These are phyloP conservation scores for Prototheca wickerhamii DNA, from an alignment of 163 green algal genomes.

Conservation along the genomic window DNA sequence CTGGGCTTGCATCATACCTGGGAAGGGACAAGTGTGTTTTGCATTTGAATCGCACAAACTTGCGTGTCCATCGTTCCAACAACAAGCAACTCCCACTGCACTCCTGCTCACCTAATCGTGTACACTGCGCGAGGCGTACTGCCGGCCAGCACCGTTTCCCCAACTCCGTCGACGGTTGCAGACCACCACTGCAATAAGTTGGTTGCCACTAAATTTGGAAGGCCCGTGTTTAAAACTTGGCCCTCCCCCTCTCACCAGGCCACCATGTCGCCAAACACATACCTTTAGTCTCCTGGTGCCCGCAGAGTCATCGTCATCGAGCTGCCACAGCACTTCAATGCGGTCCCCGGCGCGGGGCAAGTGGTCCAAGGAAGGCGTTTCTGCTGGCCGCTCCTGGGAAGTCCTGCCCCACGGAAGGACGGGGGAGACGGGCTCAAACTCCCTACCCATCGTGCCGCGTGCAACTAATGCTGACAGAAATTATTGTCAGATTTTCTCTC, in stretches of 20 bases:
- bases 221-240: too few relatives aligned
- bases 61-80: not conserved
- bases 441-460: too few relatives aligned
- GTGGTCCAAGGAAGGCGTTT: not conserved
- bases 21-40: not conserved
- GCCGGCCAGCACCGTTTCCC: not conserved
- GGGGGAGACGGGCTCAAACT: not conserved
- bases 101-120: not conserved
- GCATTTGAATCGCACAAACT: not conserved
- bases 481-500: too few relatives aligned
- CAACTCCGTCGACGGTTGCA: not conserved
- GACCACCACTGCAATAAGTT: slow-evolving; percentile 1
- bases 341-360: too few relatives aligned
- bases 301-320: not conserved
- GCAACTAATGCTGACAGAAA: too few relatives aligned
- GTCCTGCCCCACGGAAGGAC: not conserved
- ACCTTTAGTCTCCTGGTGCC: not conserved
- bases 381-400: not conserved
- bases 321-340: not conserved
- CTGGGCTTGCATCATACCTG: not conserved
- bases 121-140: not conserved
- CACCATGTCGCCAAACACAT: not conserved
- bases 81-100: too few relatives aligned
- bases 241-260: too few relatives aligned
- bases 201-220: too few relatives aligned